Base-by-base conservation (phyloP, 108 stramenopile species). In the Epithemia pelagica region DNA sequence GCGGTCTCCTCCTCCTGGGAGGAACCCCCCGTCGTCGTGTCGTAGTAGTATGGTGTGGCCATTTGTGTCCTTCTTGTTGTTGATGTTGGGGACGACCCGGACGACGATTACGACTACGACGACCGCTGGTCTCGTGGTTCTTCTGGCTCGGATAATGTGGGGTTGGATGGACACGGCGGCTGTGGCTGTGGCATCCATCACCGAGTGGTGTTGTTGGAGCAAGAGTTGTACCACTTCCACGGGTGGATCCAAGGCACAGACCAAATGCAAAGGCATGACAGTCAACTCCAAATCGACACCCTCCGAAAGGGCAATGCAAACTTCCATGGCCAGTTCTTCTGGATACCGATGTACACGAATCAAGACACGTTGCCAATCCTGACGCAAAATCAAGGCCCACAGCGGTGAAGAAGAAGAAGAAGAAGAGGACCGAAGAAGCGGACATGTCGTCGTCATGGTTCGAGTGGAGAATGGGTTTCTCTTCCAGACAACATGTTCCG, bases 351-450 rank as follows among this genome's bases (percentile, higher is more conserved):
- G 7, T 7, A 27, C 56, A 5, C 56, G 56, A 58, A 27, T 58
- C 56, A 58, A 58, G 7, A 58, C 25, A 26, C 56, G 56, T 21
- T 58, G 56, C 56, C 56, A 58, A 27, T 58, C 22, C 21, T 58
- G 56, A 7, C 22, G 56, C 5, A 58, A 21, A 58, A 58, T 58
- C 25, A 58, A n/a, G n/a, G n/a, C n/a, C n/a, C n/a, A n/a, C n/a
- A n/a, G n/a, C n/a, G n/a, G n/a, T n/a, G n/a, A n/a, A n/a, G n/a
- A n/a, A n/a, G n/a, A n/a, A n/a, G n/a, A n/a, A n/a, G n/a, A n/a
- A n/a, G n/a, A n/a, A n/a, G n/a, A n/a, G n/a, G n/a, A n/a, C n/a
- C n/a, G n/a, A n/a, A n/a, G 56, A 18, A 18, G 56, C 26, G 7
- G 56, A 58, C 7, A 21, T 23, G 56, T 58, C 22, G 56, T 58